Percentiles rank a stretch among this genome's conserved stretches.
phyloP scores from a whole-genome alignment of 495 filamentous ascomycete species.

The Neurospora tetrasperma region DNA sequence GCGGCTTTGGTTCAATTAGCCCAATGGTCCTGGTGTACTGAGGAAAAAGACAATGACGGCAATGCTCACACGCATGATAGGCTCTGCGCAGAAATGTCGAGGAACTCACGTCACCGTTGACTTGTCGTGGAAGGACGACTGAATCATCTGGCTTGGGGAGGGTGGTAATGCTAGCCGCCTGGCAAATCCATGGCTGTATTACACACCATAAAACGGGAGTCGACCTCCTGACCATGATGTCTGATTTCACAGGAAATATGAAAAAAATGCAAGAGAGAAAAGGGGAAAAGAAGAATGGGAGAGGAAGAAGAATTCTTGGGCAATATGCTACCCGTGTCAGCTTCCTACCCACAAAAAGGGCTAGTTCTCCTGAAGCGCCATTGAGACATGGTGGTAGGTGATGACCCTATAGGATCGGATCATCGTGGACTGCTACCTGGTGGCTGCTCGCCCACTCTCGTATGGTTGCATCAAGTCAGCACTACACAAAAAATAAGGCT shows the following conservation, averaged over 20 bases:
- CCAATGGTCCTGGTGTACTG: background rate
- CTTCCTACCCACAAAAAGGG: background rate
- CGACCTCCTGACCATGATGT: background rate
- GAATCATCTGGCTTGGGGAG: background rate
- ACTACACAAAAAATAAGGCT: background rate
- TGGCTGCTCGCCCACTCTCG: background rate
- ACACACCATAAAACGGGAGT: background rate
- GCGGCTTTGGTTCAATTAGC: constrained; percentile 8
- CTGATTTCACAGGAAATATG: background rate
- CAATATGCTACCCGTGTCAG: background rate
- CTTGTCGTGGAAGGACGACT: constrained; percentile 9
- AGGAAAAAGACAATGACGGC: background rate
- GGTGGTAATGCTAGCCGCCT: background rate
- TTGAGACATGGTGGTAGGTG: background rate
- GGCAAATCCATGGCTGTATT: background rate
- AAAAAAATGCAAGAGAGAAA: no score
- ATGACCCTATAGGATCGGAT: background rate
- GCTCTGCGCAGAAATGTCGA: constrained; percentile 14
- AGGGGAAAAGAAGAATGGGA: background rate
- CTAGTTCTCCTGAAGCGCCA: background rate
- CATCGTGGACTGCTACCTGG: background rate
- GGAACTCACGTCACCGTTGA: constrained; percentile 8
- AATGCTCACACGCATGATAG: constrained; percentile 16
- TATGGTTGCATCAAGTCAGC: background rate
- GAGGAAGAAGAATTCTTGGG: background rate